phyloP scores from a whole-genome alignment of 202 grass and related monocot genomes.

The Cymbopogon flexuosus region DNA sequence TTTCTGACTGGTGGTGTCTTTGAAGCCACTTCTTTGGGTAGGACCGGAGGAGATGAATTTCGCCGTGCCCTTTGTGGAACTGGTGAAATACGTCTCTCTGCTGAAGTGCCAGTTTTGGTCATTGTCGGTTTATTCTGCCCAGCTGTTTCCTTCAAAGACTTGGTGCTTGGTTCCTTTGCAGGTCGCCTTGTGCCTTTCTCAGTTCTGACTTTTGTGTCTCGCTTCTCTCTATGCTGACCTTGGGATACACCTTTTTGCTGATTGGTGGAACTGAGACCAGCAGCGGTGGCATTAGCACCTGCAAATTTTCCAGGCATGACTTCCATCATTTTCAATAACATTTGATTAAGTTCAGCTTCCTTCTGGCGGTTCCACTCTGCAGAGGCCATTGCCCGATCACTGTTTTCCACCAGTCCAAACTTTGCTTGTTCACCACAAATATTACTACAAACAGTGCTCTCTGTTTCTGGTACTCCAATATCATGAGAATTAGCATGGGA shows the following conservation, averaged over 20 bases:
- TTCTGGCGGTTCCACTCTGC: conserved; percentile 93
- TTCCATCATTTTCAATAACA: conserved; percentile 97
- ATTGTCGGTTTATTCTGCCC: conserved; percentile 49
- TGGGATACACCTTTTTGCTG: conserved; percentile 53
- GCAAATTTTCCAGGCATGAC: conserved; percentile 70
- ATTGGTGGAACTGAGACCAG: conserved; percentile 39
- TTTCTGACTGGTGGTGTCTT: conserved; percentile 60
- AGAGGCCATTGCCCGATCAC: conserved; percentile 53
- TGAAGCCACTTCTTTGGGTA: conserved; percentile 55
- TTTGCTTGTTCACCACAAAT: conserved; percentile 40
- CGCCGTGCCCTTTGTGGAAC: conserved; percentile 56
- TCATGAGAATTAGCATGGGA: conserved; percentile 24
- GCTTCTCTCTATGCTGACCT: conserved; percentile 60
- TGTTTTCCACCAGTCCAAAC: conserved; percentile 47
- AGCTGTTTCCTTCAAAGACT: conserved; percentile 45
- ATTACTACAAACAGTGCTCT: conserved; percentile 25
- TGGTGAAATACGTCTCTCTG: conserved; percentile 65
- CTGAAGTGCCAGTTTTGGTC: conserved; percentile 38
- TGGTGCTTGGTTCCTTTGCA: conserved; percentile 44
- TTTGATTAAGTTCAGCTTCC: conserved; percentile 92
- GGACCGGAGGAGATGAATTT: conserved; percentile 81
- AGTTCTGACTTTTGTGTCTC: conserved; percentile 55
- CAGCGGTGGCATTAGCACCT: conserved; percentile 26
- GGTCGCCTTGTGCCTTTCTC: conserved; percentile 56
- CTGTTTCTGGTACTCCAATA: conserved; percentile 31